These are phyloP conservation scores for Clonostachys solani DNA, from an alignment of 2,329 filamentous ascomycete species.

Conservation along the genomic window DNA sequence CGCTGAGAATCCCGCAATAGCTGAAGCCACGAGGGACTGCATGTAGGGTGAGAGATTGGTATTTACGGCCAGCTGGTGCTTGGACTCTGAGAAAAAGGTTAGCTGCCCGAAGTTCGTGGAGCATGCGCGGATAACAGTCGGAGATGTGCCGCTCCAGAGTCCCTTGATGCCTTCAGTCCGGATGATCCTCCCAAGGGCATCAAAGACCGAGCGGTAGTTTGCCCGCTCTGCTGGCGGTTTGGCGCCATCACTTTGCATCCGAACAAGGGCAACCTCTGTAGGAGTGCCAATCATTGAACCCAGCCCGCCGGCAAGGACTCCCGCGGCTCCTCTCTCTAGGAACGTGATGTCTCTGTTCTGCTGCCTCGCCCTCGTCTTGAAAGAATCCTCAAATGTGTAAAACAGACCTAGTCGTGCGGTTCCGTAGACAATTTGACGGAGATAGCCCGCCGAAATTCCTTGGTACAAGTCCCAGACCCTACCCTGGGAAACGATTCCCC, in stretches of 20 bases:
- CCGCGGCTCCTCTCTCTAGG: constrained; percentile 78
- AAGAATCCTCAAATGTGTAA: constrained; percentile 81
- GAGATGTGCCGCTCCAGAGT: constrained; percentile 85
- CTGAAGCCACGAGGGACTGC: constrained; percentile 83
- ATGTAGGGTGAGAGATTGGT: constrained; percentile 62
- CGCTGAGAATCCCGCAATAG: constrained; percentile 94
- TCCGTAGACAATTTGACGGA: constrained; percentile 95
- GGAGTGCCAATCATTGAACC: constrained; percentile 96
- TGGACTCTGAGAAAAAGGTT: constrained; percentile 96
- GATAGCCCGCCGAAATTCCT: constrained; percentile 83
- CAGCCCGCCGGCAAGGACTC: constrained; percentile 80
- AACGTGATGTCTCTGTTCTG: constrained; percentile 74
- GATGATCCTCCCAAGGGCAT: constrained; percentile 78
- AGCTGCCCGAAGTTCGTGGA: constrained; percentile 96
- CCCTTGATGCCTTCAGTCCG: constrained; percentile 75
- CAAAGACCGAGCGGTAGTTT: constrained; percentile 92
- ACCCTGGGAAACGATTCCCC: constrained; percentile 81
- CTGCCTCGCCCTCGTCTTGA: constrained; percentile 67
- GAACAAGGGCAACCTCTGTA: constrained; percentile 89
- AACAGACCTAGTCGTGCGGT: constrained; percentile 94
- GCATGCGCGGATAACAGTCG: constrained; percentile 95
- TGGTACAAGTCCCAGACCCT: constrained; percentile 90
- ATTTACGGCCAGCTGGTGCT: constrained; percentile 69
- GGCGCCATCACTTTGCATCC: constrained; percentile 95
- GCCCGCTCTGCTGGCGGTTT: constrained; percentile 81